Evolutionary conservation across 179 eudicot species (phyloP).

Genomic region (Vitellaria paradoxa): DNA sequence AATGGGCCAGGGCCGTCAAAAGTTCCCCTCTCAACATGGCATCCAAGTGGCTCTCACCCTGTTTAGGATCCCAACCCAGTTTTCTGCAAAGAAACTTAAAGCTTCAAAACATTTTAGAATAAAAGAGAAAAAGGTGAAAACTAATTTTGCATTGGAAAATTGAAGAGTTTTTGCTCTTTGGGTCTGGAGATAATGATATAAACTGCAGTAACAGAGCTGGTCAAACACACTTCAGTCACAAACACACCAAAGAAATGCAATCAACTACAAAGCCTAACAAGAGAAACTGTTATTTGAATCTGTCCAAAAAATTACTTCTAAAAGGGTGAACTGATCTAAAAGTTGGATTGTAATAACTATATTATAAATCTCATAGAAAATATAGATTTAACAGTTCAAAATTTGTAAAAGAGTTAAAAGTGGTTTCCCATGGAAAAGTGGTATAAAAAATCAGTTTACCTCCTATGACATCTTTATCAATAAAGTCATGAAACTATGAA

Average conservation of each 20-base stretch:
- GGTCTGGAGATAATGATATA: neutral
- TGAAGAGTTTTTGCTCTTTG: neutral
- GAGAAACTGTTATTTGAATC: neutral
- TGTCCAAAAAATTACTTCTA: too few species aligned
- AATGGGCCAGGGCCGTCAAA: slow-evolving; percentile 62
- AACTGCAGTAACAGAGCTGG: neutral
- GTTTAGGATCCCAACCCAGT: slow-evolving; percentile 89
- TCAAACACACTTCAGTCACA: neutral
- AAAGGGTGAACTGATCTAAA: too few species aligned
- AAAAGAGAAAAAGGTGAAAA: neutral
- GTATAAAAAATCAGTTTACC: neutral
- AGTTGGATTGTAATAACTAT: neutral
- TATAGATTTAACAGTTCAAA: slow-evolving; percentile 1
- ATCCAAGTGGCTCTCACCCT: slow-evolving; percentile 90
- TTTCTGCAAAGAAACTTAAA: slow-evolving; percentile 43
- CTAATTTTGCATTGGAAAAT: neutral
- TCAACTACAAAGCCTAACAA: neutral
- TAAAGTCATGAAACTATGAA: neutral
- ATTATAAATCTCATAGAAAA: neutral
- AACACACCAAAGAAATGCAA: neutral
- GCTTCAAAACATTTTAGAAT: neutral
- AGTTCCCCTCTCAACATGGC: slow-evolving; percentile 98
- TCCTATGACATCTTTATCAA: neutral
- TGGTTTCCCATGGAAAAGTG: neutral
- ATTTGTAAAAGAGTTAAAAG: neutral